Conservation (phyloP, 1,139 yeast species). For the Maudiozyma humilis region DNA sequence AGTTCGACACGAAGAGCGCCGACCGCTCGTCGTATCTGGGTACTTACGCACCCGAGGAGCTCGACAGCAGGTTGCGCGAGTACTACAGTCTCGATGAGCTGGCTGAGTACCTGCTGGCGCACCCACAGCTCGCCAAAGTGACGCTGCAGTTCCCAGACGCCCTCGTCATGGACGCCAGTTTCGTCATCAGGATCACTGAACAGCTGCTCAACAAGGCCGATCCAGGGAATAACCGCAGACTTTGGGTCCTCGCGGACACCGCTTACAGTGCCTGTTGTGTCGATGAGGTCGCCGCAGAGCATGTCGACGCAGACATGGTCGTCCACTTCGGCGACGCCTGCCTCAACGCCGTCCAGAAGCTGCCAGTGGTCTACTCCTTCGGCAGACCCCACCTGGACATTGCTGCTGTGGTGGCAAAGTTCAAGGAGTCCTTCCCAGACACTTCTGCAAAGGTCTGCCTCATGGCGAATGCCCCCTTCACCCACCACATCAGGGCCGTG, state of each 20-base stretch:
- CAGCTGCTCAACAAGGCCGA: conserved; percentile 10
- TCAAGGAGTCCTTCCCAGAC: conserved; percentile 36
- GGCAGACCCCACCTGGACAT: conserved; percentile 54
- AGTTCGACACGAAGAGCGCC: conserved; percentile 31
- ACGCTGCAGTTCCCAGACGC: conserved; percentile 89
- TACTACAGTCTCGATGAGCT: conserved; percentile 50
- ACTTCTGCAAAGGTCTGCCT: conserved; percentile 40
- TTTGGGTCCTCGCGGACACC: conserved; percentile 86
- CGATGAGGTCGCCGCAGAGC: conserved; percentile 95
- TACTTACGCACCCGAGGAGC: conserved; percentile 24
- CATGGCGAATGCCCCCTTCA: conserved; percentile 63
- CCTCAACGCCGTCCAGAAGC: conserved; percentile 61
- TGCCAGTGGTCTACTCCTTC: conserved; percentile 70
- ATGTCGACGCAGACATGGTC: conserved; percentile 75
- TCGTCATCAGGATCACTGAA: conserved; percentile 45
- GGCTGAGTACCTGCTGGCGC: conserved; percentile 33
- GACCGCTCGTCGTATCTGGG: conserved; percentile 35
- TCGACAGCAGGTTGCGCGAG: conserved; percentile 33
- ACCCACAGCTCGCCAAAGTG: conserved; percentile 39
- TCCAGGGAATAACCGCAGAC: conserved; percentile 27
- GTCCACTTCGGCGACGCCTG: conserved; percentile 96
- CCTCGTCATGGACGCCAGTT: conserved; percentile 69
- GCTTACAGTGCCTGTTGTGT: conserved; percentile 94
- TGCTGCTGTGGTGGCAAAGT: conserved; percentile 31
- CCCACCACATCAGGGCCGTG: conserved; percentile 36